phyloP scores from a whole-genome alignment of 2,329 filamentous ascomycete species.

The Microsporum canis region DNA sequence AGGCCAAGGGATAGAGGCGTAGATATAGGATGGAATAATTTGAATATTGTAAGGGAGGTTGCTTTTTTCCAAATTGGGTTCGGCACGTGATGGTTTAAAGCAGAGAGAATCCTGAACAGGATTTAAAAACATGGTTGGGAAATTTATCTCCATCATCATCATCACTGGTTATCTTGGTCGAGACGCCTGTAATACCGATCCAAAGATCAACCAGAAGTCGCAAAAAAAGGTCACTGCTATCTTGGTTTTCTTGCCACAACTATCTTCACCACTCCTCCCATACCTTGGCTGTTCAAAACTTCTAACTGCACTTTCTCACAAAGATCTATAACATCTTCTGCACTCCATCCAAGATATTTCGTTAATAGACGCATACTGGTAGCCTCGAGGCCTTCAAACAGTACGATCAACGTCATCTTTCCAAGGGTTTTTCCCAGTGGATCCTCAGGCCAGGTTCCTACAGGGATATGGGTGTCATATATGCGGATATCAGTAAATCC shows the following conservation, averaged over 20 bases:
- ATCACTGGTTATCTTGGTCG: not conserved
- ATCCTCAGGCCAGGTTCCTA: constrained; percentile 30
- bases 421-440: constrained; percentile 26
- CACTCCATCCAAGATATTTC: constrained; percentile 23
- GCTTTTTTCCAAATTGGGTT: not conserved
- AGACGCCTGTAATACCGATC: not conserved
- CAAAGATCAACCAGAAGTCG: not conserved
- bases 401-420: constrained; percentile 33
- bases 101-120: not conserved
- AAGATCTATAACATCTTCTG: constrained; percentile 25
- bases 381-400: constrained; percentile 33
- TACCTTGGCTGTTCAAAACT: constrained; percentile 21
- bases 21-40: not conserved
- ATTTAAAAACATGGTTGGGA: not conserved
- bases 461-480: constrained; percentile 28
- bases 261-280: constrained; percentile 21
- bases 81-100: not conserved
- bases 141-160: not conserved
- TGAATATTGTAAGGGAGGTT: not conserved
- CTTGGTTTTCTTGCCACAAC: constrained; percentile 23
- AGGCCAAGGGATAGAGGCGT: not conserved
- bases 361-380: constrained; percentile 29
- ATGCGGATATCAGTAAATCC: constrained; percentile 36
- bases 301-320: constrained; percentile 31
- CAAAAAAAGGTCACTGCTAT: not conserved